Percentiles rank a stretch among this genome's conserved stretches.
phyloP scores from a whole-genome alignment of 108 stramenopile genomes.

The Stephanodiscus triporus region DNA sequence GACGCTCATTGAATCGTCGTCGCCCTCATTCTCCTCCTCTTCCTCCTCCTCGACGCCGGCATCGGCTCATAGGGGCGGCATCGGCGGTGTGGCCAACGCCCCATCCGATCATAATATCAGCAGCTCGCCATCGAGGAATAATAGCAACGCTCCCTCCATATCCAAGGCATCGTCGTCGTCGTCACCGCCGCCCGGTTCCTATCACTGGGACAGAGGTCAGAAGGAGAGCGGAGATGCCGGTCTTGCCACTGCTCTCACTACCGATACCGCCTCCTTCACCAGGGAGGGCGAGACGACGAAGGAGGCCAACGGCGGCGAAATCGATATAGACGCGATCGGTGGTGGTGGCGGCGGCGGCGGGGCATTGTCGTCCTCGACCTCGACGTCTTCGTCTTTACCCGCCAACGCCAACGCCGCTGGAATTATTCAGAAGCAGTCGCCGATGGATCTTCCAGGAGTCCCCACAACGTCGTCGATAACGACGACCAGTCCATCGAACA shows the following conservation, averaged over 20 bases:
- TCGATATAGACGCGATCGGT: background rate
- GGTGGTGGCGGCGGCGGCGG: background rate
- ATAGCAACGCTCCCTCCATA: background rate
- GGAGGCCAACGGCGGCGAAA: background rate
- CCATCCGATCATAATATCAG: background rate
- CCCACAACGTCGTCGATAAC: background rate
- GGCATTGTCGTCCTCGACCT: background rate
- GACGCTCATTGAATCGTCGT: constrained; percentile 71
- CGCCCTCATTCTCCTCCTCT: no score
- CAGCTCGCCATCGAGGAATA: background rate
- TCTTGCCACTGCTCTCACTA: no score
- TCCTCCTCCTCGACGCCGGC: background rate
- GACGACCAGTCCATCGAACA: background rate
- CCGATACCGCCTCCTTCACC: background rate
- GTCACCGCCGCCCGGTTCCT: no score
- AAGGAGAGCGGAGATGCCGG: no score
- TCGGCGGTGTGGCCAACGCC: background rate
- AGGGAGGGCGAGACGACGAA: background rate
- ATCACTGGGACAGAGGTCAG: no score
- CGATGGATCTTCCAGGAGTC: background rate
- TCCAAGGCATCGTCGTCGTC: no score
- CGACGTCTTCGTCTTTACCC: background rate
- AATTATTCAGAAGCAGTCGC: background rate
- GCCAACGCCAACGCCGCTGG: background rate
- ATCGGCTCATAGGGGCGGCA: background rate